Conservation (phyloP, 352 stramenopile species). For the Pythium oligandrum region DNA sequence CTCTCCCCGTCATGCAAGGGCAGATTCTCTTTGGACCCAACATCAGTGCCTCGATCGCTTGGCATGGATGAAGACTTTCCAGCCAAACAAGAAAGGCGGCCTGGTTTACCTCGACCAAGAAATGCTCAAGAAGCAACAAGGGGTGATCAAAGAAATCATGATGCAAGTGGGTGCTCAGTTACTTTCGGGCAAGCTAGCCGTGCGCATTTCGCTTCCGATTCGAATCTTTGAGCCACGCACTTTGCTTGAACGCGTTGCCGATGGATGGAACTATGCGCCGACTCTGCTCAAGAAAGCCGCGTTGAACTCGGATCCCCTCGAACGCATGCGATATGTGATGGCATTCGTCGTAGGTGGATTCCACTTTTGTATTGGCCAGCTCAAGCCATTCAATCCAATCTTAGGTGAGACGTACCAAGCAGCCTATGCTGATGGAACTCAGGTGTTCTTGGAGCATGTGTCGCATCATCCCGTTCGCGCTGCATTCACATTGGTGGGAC, state of each 20-base stretch:
- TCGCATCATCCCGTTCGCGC: conserved; percentile 67
- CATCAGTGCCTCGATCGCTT: conserved; percentile 51
- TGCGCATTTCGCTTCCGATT: conserved; percentile 71
- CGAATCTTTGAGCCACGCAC: conserved; percentile 72
- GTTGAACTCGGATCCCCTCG: conserved; percentile 40
- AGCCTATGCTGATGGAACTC: conserved; percentile 60
- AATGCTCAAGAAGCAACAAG: conserved; percentile 70
- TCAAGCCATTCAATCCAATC: conserved; percentile 83
- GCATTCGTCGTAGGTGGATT: conserved; percentile 59
- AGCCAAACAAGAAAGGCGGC: conserved; percentile 67
- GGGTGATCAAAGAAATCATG: conserved; percentile 81
- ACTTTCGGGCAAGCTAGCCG: conserved; percentile 56
- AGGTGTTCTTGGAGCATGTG: conserved; percentile 69
- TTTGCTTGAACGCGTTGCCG: conserved; percentile 65
- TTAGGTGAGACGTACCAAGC: conserved; percentile 76
- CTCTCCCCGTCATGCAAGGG: conserved; percentile 6
- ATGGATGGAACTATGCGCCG: conserved; percentile 72
- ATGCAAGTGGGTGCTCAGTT: conserved; percentile 65
- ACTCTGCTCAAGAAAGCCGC: conserved; percentile 73
- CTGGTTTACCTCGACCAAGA: conserved; percentile 64
- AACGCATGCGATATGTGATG: conserved; percentile 72
- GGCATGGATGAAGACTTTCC: conserved; percentile 53
- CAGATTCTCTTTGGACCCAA: conserved; percentile 34
- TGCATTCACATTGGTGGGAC: conserved; percentile 45
- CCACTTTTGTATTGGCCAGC: conserved; percentile 67